phyloP scores from a whole-genome alignment of 2,329 filamentous ascomycete genomes.

The Coleophoma crateriformis region DNA sequence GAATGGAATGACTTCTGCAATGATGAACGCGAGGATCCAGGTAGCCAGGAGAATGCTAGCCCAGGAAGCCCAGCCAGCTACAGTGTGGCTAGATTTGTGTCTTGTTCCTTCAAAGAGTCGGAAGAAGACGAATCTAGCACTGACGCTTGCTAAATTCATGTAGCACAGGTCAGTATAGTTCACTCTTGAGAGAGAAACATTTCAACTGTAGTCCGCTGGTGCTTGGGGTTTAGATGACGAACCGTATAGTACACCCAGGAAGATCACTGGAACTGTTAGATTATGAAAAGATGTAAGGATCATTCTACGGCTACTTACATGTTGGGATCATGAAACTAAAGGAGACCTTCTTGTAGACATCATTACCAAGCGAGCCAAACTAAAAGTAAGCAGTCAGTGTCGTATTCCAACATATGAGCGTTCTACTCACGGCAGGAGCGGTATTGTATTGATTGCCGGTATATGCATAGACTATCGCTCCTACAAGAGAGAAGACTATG shows the following conservation, averaged over 20 bases:
- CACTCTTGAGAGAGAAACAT: too few species aligned
- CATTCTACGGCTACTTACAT: slow-evolving; percentile 11
- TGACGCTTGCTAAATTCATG: slow-evolving; percentile 56
- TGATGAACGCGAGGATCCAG: slow-evolving; percentile 88
- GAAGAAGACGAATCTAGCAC: slow-evolving; percentile 88
- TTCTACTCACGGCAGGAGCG: slow-evolving; percentile 51
- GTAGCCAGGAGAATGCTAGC: slow-evolving; percentile 64
- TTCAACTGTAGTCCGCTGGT: too few species aligned
- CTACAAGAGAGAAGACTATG: slow-evolving; percentile 78
- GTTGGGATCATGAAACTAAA: slow-evolving; percentile 97
- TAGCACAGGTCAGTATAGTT: too few species aligned
- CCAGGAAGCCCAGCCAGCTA: slow-evolving; percentile 78
- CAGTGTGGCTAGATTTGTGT: slow-evolving; percentile 76
- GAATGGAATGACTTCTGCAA: slow-evolving; percentile 90
- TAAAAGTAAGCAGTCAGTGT: too few species aligned
- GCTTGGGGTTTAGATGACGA: too few species aligned
- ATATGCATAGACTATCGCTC: slow-evolving; percentile 77
- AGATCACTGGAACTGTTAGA: slow-evolving; percentile 51
- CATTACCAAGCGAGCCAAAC: slow-evolving; percentile 74
- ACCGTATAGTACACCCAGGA: slow-evolving; percentile 81
- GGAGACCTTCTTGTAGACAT: slow-evolving; percentile 75
- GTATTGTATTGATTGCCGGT: slow-evolving; percentile 88
- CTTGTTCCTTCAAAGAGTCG: slow-evolving; percentile 73
- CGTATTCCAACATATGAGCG: too few species aligned
- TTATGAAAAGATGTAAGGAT: too few species aligned